Conservation (phyloP, 2,329 filamentous ascomycete species). For the Hypomyces rosellus region DNA sequence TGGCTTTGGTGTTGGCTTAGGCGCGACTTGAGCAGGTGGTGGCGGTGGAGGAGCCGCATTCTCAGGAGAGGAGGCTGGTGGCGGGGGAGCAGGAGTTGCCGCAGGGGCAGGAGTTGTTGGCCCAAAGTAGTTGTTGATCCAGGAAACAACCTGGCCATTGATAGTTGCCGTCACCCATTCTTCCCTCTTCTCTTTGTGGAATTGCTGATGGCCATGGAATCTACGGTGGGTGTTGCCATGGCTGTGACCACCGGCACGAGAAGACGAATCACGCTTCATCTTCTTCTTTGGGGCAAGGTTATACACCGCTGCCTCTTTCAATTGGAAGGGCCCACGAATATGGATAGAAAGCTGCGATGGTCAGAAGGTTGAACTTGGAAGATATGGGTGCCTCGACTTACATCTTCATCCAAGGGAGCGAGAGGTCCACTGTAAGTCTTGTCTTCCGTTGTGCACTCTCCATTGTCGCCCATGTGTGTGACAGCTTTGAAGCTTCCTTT, state of each 20-base stretch:
- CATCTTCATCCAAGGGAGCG: constrained; percentile 64
- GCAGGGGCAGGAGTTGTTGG: constrained; percentile 17
- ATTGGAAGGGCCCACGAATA: constrained; percentile 61
- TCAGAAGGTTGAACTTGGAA: not conserved
- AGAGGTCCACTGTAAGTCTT: constrained; percentile 53
- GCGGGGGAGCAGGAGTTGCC: constrained; percentile 12
- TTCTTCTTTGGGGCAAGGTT: constrained; percentile 37
- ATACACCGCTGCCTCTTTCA: constrained; percentile 67
- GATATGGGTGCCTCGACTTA: constrained; percentile 32
- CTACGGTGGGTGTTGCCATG: constrained; percentile 26
- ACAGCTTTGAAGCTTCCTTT: constrained; percentile 60
- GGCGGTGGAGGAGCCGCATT: constrained; percentile 12
- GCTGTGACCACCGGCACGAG: constrained; percentile 29
- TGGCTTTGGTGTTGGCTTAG: constrained; percentile 1
- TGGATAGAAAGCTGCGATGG: constrained; percentile 58
- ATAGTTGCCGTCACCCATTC: constrained; percentile 53
- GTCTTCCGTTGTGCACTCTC: constrained; percentile 47
- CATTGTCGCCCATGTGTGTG: constrained; percentile 49
- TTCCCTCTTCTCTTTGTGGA: constrained; percentile 46
- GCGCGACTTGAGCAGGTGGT: not conserved
- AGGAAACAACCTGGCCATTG: constrained; percentile 50
- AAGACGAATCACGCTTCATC: constrained; percentile 20
- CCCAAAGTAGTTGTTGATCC: constrained; percentile 51
- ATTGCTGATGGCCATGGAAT: constrained; percentile 23
- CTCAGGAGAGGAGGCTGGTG: constrained; percentile 14